phyloP scores from a whole-genome alignment of 768 basidiomycete species.

The Phaeotremella fagi region DNA sequence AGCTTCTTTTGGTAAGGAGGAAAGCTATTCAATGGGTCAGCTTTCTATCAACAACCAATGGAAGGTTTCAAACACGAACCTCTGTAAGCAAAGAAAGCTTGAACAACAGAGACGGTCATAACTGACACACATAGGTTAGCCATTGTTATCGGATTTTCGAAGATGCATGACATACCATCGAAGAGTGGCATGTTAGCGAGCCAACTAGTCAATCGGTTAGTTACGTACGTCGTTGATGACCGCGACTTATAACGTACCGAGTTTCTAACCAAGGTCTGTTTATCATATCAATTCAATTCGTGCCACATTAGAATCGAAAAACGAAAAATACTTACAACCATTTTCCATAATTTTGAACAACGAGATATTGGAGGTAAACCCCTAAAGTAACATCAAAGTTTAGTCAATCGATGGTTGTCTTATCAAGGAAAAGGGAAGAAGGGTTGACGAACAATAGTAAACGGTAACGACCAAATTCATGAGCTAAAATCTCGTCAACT shows the following conservation, averaged over 20 bases:
- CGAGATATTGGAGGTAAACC: conserved; percentile 25
- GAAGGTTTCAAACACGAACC: conserved; percentile 9
- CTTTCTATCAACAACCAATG: no score
- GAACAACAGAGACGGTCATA: conserved; percentile 8
- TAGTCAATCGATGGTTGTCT: no score
- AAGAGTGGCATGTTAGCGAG: conserved; percentile 10
- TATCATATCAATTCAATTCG: no score
- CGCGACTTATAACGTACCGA: no score
- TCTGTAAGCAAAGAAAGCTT: conserved; percentile 21
- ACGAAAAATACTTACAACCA: conserved; percentile 24
- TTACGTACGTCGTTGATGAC: no score
- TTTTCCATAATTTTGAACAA: conserved; percentile 22
- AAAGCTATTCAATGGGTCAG: no score
- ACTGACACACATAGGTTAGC: no score
- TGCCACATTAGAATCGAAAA: no score
- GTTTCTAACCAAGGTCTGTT: not conserved
- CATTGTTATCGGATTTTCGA: no score
- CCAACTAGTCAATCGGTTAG: conserved; percentile 2
- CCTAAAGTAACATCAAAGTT: conserved; percentile 1
- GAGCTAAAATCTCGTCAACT: no score
- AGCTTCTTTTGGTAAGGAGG: conserved; percentile 12
- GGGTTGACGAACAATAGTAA: conserved; percentile 16
- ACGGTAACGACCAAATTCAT: conserved; percentile 22
- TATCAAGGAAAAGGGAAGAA: no score
- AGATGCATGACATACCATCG: conserved; percentile 11